A percentile compares a stretch with the other conserved stretches of the same genome.
phyloP scores from a whole-genome alignment of 2,329 filamentous ascomycete genomes.

The Plenodomus tracheiphilus region DNA sequence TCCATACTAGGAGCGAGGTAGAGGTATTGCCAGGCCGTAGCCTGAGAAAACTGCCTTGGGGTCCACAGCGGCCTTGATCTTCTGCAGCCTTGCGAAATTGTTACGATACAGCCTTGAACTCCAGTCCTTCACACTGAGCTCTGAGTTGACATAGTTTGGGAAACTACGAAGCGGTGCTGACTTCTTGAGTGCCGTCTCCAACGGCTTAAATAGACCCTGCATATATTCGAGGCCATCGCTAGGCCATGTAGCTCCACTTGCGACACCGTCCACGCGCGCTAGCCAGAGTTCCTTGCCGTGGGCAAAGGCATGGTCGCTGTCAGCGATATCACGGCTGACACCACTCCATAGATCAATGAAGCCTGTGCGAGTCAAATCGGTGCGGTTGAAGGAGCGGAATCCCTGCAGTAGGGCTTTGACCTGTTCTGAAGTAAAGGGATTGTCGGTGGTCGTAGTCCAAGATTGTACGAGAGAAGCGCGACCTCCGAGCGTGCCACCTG shows the following conservation, averaged over 20 bases:
- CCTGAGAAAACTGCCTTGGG: slow-evolving; percentile 17
- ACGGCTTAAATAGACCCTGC: slow-evolving; percentile 18
- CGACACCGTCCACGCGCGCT: slow-evolving; percentile 21
- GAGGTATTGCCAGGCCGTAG: slow-evolving; percentile 3
- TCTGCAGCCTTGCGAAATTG: slow-evolving; percentile 16
- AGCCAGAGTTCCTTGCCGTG: slow-evolving; percentile 26
- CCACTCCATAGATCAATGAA: slow-evolving; percentile 25
- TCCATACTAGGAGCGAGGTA: too few relatives aligned
- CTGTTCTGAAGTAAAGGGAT: slow-evolving; percentile 10
- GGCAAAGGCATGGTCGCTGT: slow-evolving; percentile 14
- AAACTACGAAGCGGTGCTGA: slow-evolving; percentile 18
- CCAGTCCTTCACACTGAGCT: slow-evolving; percentile 17
- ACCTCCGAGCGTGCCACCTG: slow-evolving; percentile 17
- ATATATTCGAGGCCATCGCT: slow-evolving; percentile 22
- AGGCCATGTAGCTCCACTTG: slow-evolving; percentile 10
- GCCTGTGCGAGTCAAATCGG: slow-evolving; percentile 13
- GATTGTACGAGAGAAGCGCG: slow-evolving; percentile 20
- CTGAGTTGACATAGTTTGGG: slow-evolving; percentile 22
- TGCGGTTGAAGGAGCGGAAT: slow-evolving; percentile 15
- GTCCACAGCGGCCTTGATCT: slow-evolving; percentile 18
- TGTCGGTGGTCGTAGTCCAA: slow-evolving; percentile 13
- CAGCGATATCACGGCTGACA: slow-evolving; percentile 11
- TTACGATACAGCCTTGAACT: slow-evolving; percentile 17
- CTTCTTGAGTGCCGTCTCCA: slow-evolving; percentile 12
- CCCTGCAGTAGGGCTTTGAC: slow-evolving; percentile 12